A percentile compares a stretch with the other conserved stretches of the same genome.
Conservation (phyloP, 306 rosid genomes). For the Lathyrus oleraceus region DNA sequence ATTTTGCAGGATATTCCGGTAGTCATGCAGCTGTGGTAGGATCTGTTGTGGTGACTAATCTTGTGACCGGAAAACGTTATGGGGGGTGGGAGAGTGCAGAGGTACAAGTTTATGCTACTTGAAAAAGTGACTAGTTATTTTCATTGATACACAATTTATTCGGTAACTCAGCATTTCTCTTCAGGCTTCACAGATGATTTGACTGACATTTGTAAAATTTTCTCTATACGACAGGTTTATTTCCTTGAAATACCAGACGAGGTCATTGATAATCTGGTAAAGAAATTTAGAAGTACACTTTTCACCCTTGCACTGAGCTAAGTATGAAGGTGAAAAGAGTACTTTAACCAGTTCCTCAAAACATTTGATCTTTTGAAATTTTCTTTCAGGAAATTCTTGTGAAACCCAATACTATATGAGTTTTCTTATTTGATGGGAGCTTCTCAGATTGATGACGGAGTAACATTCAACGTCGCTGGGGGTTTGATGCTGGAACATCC, state of each 20-base stretch:
- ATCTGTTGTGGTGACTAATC: slow-evolving; percentile 82
- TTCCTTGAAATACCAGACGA: slow-evolving; percentile 83
- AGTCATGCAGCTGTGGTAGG: slow-evolving; percentile 83
- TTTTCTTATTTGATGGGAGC: slow-evolving; percentile 54
- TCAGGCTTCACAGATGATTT: slow-evolving; percentile 4
- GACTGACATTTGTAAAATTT: slow-evolving; percentile 27
- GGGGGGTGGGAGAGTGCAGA: slow-evolving; percentile 88
- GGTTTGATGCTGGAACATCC: slow-evolving; percentile 98
- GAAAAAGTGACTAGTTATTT: slow-evolving; percentile 5
- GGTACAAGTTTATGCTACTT: slow-evolving; percentile 50
- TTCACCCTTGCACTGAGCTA: slow-evolving; percentile 49
- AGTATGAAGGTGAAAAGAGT: slow-evolving; percentile 58
- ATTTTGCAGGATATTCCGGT: slow-evolving; percentile 81
- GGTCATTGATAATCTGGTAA: slow-evolving; percentile 79
- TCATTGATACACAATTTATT: slow-evolving; percentile 13
- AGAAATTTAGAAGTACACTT: slow-evolving; percentile 46
- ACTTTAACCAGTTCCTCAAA: slow-evolving; percentile 45
- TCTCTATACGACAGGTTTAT: slow-evolving; percentile 63
- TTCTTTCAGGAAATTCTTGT: slow-evolving; percentile 35
- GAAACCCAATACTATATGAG: slow-evolving; percentile 43
- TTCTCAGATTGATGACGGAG: slow-evolving; percentile 75
- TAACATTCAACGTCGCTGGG: slow-evolving; percentile 76
- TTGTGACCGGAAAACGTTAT: slow-evolving; percentile 72
- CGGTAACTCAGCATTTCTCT: slow-evolving; percentile 11
- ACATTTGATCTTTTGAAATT: slow-evolving; percentile 37